These are phyloP conservation scores for Urtica urens DNA, from an alignment of 306 rosid genomes.

Conservation along the genomic window DNA sequence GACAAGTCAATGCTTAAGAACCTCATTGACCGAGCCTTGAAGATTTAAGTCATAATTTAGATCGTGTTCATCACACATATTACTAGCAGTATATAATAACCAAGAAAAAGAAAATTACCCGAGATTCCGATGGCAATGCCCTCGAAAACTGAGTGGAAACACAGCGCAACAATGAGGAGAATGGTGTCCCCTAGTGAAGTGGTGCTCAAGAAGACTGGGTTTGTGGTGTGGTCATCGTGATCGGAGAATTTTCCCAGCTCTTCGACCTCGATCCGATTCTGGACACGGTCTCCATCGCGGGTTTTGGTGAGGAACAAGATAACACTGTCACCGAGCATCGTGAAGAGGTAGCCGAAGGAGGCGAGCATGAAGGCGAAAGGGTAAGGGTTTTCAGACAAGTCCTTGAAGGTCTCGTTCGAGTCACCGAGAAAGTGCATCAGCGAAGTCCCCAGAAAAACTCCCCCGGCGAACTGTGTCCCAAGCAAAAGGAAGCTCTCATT, in stretches of 20 bases:
- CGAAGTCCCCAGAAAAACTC: constrained; percentile 65
- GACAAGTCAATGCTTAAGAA: no score
- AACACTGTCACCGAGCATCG: constrained; percentile 57
- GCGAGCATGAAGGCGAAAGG: constrained; percentile 79
- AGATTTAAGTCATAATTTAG: no score
- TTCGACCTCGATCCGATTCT: constrained; percentile 38
- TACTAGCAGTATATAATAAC: background rate
- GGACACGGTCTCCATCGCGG: constrained; percentile 23
- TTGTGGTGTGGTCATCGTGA: background rate
- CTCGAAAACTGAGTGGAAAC: constrained; percentile 72
- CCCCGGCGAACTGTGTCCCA: constrained; percentile 67
- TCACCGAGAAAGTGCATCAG: constrained; percentile 76
- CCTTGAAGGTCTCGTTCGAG: constrained; percentile 26
- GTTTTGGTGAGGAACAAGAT: constrained; percentile 21
- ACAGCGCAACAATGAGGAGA: constrained; percentile 58
- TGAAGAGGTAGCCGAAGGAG: constrained; percentile 43
- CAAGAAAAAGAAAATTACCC: constrained; percentile 20
- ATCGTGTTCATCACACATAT: no score
- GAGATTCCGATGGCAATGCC: constrained; percentile 77
- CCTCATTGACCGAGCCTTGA: no score
- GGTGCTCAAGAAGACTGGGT: constrained; percentile 34
- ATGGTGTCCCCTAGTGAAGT: constrained; percentile 49
- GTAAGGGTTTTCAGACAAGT: constrained; percentile 44
- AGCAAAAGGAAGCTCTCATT: constrained; percentile 55
- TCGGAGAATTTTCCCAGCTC: constrained; percentile 4